These are phyloP conservation scores for Tricholoma hemisulphureum DNA, from an alignment of 768 basidiomycete genomes.

Conservation along the genomic window DNA sequence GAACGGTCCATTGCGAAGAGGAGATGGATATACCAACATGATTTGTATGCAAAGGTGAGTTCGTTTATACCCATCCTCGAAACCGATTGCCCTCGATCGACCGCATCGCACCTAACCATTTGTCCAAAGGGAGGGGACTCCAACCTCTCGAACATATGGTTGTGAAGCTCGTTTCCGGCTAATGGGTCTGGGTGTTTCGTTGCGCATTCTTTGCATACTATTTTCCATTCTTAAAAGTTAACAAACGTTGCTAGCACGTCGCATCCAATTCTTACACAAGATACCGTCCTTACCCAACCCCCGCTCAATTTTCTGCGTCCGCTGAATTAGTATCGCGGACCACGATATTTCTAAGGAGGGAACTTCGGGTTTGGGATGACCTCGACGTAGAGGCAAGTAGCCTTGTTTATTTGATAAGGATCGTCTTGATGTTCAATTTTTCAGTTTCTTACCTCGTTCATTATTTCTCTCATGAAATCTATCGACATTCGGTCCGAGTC, in stretches of 20 bases:
- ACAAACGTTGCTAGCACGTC: conserved; percentile 61
- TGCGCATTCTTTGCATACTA: not conserved
- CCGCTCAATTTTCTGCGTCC: conserved; percentile 78
- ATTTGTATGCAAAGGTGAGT: conserved; percentile 82
- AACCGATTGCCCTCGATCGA: not conserved
- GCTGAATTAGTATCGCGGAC: conserved; percentile 73
- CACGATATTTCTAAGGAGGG: conserved; percentile 78
- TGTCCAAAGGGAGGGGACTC: not conserved
- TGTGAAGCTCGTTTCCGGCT: not conserved
- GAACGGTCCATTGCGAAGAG: conserved; percentile 72
- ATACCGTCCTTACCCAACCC: conserved; percentile 88
- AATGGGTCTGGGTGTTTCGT: not conserved
- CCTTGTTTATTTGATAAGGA: conserved; percentile 1
- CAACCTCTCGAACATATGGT: not conserved
- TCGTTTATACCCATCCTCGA: not conserved
- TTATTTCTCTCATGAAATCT: conserved; percentile 85
- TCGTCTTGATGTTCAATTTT: too few species aligned
- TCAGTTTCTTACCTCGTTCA: conserved; percentile 88
- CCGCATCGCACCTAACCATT: not conserved
- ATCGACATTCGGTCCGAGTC: conserved; percentile 91
- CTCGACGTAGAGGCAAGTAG: conserved; percentile 84
- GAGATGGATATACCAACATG: conserved; percentile 76
- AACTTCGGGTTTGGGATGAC: conserved; percentile 83
- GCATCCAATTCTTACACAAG: conserved; percentile 85
- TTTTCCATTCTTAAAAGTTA: not conserved